Base-by-base conservation (phyloP, 179 eudicot species). In the Silene coronaria region DNA sequence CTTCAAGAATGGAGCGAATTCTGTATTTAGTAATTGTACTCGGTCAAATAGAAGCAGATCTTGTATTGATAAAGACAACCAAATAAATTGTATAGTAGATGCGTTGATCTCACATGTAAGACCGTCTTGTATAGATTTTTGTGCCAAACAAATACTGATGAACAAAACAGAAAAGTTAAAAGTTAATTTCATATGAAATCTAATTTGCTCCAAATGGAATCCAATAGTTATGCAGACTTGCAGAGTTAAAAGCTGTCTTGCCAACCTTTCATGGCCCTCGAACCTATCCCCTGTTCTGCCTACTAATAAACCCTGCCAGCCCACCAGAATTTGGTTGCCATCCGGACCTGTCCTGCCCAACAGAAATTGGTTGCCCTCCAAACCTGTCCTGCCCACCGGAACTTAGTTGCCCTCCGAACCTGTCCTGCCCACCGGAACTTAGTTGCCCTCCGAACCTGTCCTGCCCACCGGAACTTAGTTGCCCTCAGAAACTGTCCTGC, bases 351-450 rank as follows among this genome's bases (percentile, higher is more conserved):
- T n/a, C n/a, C n/a, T n/a, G n/a, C n/a, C n/a, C n/a, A n/a, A n/a
- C n/a, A n/a, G n/a, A n/a, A n/a, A n/a, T n/a, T n/a, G n/a, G n/a
- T 38, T 38, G 46, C 42, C 78, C 80, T 70, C 83, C 80, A 38
- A 74, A 83, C 74, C 91, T 80, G 30, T 32, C 17, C 17, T 60
- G 65, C 27, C 8, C 42, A 38, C 45, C 45, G 4, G 45, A 0
- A 38, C 5, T 38, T 38, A 0, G 42, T 6, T 36, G 42, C 42
- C 10, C 42, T 36, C 1, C 42, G 42, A 36, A 36, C 42, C 42
- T 36, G 42, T 36, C 42, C 42, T 36, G 42, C 42, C 5, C 36
- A 4, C 36, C 36, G 5, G 36, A 32, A 32, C 36, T 32, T 32
- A 3, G 36, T 32, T 32, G 36, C 36, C 36, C 5, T 32, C 3